Percentiles rank a stretch among this genome's conserved stretches.
phyloP scores from a whole-genome alignment of 2,329 filamentous ascomycete species.

The Clarireedia paspali region DNA sequence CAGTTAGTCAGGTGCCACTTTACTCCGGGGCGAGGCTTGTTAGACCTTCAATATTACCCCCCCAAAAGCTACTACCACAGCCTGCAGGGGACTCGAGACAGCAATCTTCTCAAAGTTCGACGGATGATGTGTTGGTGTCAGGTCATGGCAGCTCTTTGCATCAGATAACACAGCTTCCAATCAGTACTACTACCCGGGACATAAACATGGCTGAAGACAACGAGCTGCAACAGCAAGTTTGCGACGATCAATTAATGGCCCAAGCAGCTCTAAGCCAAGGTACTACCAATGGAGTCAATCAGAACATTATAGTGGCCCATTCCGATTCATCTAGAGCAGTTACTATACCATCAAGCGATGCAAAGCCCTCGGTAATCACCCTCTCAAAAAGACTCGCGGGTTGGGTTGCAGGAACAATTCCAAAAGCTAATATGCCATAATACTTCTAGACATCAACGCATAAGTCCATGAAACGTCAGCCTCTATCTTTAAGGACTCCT shows the following conservation, averaged over 20 bases:
- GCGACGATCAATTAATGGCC: no score
- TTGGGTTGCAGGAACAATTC: neutral
- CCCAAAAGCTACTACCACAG: neutral
- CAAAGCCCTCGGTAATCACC: neutral
- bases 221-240: no score
- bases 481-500: constrained; percentile 3
- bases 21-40: no score
- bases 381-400: neutral
- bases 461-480: constrained; percentile 3
- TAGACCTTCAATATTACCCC: neutral
- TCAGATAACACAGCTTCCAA: neutral
- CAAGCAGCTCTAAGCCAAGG: no score
- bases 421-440: constrained; percentile 5
- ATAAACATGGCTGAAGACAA: no score
- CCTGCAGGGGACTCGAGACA: neutral
- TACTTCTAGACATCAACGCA: neutral
- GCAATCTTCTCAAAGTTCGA: neutral
- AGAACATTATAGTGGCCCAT: no score
- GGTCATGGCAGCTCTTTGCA: neutral
- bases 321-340: no score
- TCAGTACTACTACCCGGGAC: neutral
- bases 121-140: neutral
- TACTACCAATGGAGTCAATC: no score
- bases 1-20: no score
- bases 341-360: constrained; percentile 5